Conservation (phyloP, 78 protist genomes). For the Creolimax fragrantissima region DNA sequence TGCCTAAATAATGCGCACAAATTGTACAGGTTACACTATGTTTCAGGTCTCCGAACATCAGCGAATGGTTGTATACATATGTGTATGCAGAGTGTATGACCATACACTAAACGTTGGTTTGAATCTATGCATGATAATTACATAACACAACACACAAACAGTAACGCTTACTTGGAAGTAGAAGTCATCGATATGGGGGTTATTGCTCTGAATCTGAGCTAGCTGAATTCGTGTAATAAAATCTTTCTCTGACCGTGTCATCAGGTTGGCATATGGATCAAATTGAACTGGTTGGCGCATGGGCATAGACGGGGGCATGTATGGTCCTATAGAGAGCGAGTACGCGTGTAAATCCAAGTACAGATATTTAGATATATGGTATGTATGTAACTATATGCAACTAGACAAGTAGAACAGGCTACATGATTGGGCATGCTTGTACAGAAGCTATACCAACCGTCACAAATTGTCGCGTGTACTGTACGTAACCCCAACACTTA, state of each 20-base stretch:
- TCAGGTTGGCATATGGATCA: not conserved
- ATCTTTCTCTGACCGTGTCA: conserved; percentile 1
- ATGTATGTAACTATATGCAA: not conserved
- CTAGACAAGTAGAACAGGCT: too few relatives aligned
- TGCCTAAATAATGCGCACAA: not conserved
- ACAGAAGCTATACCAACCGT: too few relatives aligned
- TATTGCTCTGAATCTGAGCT: not conserved
- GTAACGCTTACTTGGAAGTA: not conserved
- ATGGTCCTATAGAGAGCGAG: not conserved
- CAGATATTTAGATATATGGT: not conserved
- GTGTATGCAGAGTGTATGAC: too few relatives aligned
- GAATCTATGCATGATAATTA: too few relatives aligned
- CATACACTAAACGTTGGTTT: too few relatives aligned
- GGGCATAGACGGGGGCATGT: not conserved
- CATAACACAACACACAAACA: too few relatives aligned
- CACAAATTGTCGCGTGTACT: too few relatives aligned
- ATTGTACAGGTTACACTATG: too few relatives aligned
- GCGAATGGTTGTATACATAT: too few relatives aligned
- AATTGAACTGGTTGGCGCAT: not conserved
- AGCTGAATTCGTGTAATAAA: not conserved
- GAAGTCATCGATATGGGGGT: not conserved
- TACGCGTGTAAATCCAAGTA: not conserved
- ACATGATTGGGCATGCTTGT: too few relatives aligned
- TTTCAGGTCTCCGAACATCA: too few relatives aligned
- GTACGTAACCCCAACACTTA: too few relatives aligned